Conservation (phyloP, 2,329 filamentous ascomycete species). For the Penicillium occitanis region DNA sequence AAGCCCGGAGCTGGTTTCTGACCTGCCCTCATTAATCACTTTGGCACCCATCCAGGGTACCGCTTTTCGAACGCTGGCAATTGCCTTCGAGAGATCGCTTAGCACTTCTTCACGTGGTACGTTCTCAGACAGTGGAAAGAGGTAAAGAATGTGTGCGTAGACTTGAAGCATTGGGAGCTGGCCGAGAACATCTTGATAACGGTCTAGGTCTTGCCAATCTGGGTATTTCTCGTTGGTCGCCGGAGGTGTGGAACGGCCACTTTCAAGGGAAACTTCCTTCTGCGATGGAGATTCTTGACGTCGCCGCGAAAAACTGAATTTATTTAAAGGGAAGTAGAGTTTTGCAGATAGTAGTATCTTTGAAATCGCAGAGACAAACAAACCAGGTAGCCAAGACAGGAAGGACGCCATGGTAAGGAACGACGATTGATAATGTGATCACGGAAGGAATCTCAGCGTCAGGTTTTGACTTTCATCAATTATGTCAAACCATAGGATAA, state of each 20-base stretch:
- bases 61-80: slow-evolving; percentile 19
- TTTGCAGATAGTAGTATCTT: background rate
- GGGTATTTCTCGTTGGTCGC: background rate
- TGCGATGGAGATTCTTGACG: background rate
- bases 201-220: slow-evolving; percentile 16
- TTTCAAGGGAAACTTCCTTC: background rate
- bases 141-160: slow-evolving; percentile 24
- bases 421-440: background rate
- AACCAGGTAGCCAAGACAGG: background rate
- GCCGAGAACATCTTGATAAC: slow-evolving; percentile 23
- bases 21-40: slow-evolving; percentile 24
- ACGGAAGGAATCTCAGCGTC: background rate
- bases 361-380: background rate
- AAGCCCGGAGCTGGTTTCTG: background rate
- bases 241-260: background rate
- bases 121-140: slow-evolving; percentile 15
- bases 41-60: slow-evolving; percentile 29
- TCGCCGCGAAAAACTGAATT: background rate
- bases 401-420: background rate
- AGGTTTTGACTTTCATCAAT: background rate
- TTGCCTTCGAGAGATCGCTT: slow-evolving; percentile 19
- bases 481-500: background rate
- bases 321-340: background rate
- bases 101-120: slow-evolving; percentile 7
- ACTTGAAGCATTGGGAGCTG: slow-evolving; percentile 25